Conservation (phyloP, 179 eudicot genomes). For the Camellia oleifera region DNA sequence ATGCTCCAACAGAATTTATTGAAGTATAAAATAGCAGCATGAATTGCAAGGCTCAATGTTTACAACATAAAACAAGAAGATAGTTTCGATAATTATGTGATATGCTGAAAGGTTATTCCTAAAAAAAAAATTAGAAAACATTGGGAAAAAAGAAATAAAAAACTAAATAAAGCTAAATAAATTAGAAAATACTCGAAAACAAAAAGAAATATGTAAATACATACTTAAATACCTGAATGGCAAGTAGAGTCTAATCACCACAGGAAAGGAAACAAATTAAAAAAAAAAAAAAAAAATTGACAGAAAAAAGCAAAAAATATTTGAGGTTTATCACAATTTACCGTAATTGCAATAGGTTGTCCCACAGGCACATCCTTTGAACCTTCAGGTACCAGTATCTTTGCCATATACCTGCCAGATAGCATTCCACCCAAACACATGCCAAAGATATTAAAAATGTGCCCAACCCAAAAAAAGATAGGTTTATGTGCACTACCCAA, state of each 20-base stretch:
- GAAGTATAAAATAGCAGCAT: not conserved
- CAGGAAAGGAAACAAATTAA: not conserved
- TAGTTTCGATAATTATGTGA: not conserved
- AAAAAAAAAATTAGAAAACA: not conserved
- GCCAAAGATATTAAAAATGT: not conserved
- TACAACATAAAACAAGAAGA: not conserved
- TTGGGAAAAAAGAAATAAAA: not conserved
- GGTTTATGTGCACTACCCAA: not conserved
- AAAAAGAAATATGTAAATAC: not conserved
- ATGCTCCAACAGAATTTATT: not conserved
- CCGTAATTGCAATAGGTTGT: conserved; percentile 88
- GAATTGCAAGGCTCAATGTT: not conserved
- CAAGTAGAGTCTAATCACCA: not conserved
- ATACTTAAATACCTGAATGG: not conserved
- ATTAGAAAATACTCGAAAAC: not conserved
- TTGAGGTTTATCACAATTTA: conserved; percentile 23
- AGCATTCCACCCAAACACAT: conserved; percentile 12
- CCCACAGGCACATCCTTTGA: conserved; percentile 93
- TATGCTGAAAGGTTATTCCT: not conserved
- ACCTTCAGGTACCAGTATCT: conserved; percentile 85
- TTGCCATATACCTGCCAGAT: conserved; percentile 77
- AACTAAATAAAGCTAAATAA: not conserved
- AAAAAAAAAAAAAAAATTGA: not conserved
- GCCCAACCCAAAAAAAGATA: not conserved
- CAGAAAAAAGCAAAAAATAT: not conserved